phyloP scores from a whole-genome alignment of 768 basidiomycete genomes.

The Pilatotrama ljubarskyi region DNA sequence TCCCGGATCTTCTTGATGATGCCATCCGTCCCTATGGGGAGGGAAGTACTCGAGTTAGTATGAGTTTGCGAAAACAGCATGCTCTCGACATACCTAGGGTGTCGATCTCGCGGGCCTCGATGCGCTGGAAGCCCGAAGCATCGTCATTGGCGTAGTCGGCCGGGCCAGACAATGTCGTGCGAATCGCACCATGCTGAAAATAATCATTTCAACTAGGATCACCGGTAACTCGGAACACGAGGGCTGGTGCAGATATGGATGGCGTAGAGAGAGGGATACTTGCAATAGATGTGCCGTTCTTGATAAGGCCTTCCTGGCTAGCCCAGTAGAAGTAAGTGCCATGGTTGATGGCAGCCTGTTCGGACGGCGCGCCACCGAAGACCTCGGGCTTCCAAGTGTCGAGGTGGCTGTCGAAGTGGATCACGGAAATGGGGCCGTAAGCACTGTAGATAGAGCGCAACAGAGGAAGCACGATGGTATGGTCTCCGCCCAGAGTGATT shows the following conservation, averaged over 20 bases:
- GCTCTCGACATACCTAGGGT: constrained; percentile 65
- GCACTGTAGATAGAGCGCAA: constrained; percentile 70
- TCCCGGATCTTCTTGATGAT: constrained; percentile 81
- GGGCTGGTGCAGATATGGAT: constrained; percentile 21
- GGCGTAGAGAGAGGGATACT: constrained; percentile 50
- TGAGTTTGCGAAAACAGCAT: no score
- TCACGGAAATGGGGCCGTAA: constrained; percentile 79
- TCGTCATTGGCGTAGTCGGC: constrained; percentile 80
- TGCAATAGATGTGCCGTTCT: constrained; percentile 80
- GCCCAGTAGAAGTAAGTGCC: constrained; percentile 94
- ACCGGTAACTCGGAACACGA: constrained; percentile 40
- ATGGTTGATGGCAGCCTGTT: constrained; percentile 77
- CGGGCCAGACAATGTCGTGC: constrained; percentile 77
- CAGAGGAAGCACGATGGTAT: constrained; percentile 74
- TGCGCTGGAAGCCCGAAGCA: constrained; percentile 75
- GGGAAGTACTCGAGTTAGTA: neutral
- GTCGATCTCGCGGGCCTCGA: constrained; percentile 85
- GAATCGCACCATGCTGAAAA: constrained; percentile 79
- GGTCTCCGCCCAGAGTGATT: constrained; percentile 85
- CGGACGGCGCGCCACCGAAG: constrained; percentile 72
- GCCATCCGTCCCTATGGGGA: constrained; percentile 57
- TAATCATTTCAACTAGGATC: constrained; percentile 72
- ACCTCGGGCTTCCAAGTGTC: constrained; percentile 78
- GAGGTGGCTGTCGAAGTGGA: constrained; percentile 87
- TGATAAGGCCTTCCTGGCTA: constrained; percentile 76